A percentile compares a stretch with the other conserved stretches of the same genome.
phyloP scores from a whole-genome alignment of 2,329 filamentous ascomycete species.

The Exophiala calicioides region DNA sequence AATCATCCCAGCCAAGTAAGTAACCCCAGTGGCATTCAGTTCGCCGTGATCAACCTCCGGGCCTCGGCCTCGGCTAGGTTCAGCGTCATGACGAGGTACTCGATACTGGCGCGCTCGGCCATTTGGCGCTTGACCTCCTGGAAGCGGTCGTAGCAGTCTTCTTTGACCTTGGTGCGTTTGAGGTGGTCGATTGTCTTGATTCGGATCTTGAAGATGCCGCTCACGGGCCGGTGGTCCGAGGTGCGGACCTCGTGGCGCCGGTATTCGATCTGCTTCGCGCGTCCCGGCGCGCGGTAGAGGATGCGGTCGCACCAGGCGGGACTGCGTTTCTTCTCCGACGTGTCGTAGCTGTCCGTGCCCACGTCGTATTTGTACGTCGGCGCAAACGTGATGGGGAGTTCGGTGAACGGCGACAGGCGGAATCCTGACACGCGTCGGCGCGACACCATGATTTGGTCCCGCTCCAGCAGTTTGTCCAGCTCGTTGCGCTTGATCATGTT shows the following conservation, averaged over 20 bases:
- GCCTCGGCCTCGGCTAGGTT: slow-evolving; percentile 23
- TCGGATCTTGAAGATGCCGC: slow-evolving; percentile 76
- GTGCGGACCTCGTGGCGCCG: slow-evolving; percentile 83
- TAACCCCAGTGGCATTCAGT: slow-evolving; percentile 10
- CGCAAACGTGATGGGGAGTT: slow-evolving; percentile 84
- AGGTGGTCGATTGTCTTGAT: slow-evolving; percentile 77
- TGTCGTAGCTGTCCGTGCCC: slow-evolving; percentile 89
- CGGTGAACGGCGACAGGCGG: slow-evolving; percentile 83
- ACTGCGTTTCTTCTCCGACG: slow-evolving; percentile 88
- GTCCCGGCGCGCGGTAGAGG: slow-evolving; percentile 77
- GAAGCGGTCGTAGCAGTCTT: slow-evolving; percentile 73
- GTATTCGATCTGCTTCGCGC: slow-evolving; percentile 87
- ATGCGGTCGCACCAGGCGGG: slow-evolving; percentile 97
- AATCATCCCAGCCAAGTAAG: too few relatives aligned
- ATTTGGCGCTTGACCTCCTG: slow-evolving; percentile 55
- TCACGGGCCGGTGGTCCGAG: slow-evolving; percentile 92
- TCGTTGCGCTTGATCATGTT: slow-evolving; percentile 80
- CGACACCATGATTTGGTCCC: slow-evolving; percentile 89
- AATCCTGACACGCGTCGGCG: slow-evolving; percentile 88
- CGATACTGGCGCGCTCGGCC: slow-evolving; percentile 25
- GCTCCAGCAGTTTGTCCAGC: slow-evolving; percentile 80
- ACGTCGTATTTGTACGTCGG: slow-evolving; percentile 99
- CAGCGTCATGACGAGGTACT: slow-evolving; percentile 25
- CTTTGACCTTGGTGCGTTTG: slow-evolving; percentile 66
- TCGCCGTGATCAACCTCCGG: slow-evolving; percentile 13